Percentiles rank a stretch among this genome's conserved stretches.
These are phyloP conservation scores for Gossypium aridum DNA, from an alignment of 441 rosid genomes.

Conservation along the genomic window DNA sequence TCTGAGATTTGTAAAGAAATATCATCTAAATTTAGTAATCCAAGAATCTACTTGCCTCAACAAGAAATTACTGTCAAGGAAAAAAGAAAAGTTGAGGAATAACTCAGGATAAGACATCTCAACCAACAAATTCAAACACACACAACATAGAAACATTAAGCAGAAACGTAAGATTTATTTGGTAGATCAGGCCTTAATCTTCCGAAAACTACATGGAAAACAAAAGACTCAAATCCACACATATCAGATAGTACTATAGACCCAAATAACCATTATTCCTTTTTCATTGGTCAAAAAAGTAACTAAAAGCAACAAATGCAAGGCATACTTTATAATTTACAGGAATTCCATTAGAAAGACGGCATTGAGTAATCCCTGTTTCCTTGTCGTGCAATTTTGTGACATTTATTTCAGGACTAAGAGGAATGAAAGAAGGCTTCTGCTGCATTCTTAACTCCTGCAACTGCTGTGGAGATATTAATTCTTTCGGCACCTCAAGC, in stretches of 20 bases:
- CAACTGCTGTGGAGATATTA: slow-evolving; percentile 64
- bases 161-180: neutral
- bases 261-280: neutral
- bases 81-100: neutral
- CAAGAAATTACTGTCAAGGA: neutral
- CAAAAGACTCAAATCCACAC: neutral
- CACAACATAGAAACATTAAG: neutral
- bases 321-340: slow-evolving; percentile 65
- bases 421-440: slow-evolving; percentile 60
- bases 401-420: slow-evolving; percentile 39
- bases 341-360: slow-evolving; percentile 90
- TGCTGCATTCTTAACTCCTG: slow-evolving; percentile 62
- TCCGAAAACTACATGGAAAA: neutral
- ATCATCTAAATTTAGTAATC: neutral
- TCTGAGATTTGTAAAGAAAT: neutral
- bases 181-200: neutral
- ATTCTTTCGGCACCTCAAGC: slow-evolving; percentile 98
- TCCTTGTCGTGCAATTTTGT: slow-evolving; percentile 71
- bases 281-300: neutral
- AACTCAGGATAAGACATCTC: neutral
- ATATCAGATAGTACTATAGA: neutral
- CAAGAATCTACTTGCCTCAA: neutral
- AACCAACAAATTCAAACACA: neutral
- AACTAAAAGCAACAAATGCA: neutral
- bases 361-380: slow-evolving; percentile 81